A percentile compares a stretch with the other conserved stretches of the same genome.
Evolutionary conservation across 306 rosid genomes (phyloP).

Genomic region (Cicer pinnatifidum): DNA sequence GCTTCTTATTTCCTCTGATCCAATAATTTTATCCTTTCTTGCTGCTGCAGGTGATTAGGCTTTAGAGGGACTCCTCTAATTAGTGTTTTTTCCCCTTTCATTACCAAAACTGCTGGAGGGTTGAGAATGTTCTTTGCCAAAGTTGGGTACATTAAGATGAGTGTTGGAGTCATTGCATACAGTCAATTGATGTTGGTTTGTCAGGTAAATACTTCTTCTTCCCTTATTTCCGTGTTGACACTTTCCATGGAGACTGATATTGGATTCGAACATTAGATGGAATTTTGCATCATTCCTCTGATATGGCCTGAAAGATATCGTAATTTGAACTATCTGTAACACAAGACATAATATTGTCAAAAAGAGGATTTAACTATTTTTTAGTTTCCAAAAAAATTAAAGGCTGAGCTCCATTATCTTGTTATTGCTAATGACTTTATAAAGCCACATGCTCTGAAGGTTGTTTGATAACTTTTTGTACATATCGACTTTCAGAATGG

Average conservation of each 20-base stretch:
- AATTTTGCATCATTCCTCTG: background rate
- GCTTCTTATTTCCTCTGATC: constrained; percentile 29
- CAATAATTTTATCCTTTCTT: constrained; percentile 28
- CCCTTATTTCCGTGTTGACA: constrained; percentile 13
- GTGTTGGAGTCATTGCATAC: constrained; percentile 83
- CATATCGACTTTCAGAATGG: background rate
- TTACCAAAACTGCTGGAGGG: constrained; percentile 50
- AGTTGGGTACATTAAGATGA: constrained; percentile 81
- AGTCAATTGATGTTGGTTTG: constrained; percentile 90
- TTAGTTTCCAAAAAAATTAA: background rate
- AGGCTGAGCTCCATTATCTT: constrained; percentile 12
- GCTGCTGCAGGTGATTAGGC: constrained; percentile 51
- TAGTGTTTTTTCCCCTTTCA: constrained; percentile 39
- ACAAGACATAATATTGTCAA: background rate
- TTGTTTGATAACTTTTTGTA: constrained; percentile 27
- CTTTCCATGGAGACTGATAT: background rate
- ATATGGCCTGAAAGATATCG: background rate
- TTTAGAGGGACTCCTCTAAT: constrained; percentile 40
- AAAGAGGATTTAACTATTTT: background rate
- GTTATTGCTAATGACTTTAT: background rate
- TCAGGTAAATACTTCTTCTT: constrained; percentile 60
- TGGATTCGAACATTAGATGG: background rate
- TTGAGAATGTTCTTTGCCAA: constrained; percentile 84
- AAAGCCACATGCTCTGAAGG: constrained; percentile 20
- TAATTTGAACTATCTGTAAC: constrained; percentile 11